Evolutionary conservation across 225 moss, liverwort and hornwort genomes (phyloP), one percentile per base, ranked within the genome.

Genomic region (Rhytidiadelphus loreus): DNA sequence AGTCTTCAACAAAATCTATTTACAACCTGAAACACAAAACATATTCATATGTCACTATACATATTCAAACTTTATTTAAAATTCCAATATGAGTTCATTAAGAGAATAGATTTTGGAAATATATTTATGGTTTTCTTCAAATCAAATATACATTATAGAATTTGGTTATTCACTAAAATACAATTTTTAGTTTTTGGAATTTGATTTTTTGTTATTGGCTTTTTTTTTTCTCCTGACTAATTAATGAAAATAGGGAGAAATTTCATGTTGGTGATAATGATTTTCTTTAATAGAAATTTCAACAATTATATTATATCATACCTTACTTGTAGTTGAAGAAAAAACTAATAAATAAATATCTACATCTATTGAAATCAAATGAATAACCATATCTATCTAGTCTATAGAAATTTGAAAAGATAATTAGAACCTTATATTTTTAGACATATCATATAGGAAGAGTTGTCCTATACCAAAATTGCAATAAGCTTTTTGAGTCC

Each of bases 1-100:
- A 37, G 25, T 86, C 73, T 88, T 92, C 68, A 92, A 65, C 92
- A 92, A 92, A 92, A 92, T 73, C 92, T 86, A 43, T 83, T 86
- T 71, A 86, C 12, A 83, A 58, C 21, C 92, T 90, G 64, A 53
- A 53, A 80, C 1, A 86, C 75, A 46, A 52, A 78, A 79, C 2
- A 79, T 15, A 59, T 19, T 12, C 11, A 66, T 33, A 48, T 87
- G 61, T 90, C 43, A 90, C 7, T 33, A 43, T 41, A 41, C 9
- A 78, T 64, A 14, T 25, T 89, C 13, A 62, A 48, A 44, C 4
- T 77, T 76, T 35, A 77, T 37, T 16, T 10, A 77, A 37, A 55
- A 55, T 37, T 25, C 0, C 1, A n/a, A 0, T 10, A 6, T 25
- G 16, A 56, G 2, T 55, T 35, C 11, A 23, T 52, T 35, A 79